Base-by-base conservation (phyloP, 106 monocot species). In the Hemerocallis citrina region DNA sequence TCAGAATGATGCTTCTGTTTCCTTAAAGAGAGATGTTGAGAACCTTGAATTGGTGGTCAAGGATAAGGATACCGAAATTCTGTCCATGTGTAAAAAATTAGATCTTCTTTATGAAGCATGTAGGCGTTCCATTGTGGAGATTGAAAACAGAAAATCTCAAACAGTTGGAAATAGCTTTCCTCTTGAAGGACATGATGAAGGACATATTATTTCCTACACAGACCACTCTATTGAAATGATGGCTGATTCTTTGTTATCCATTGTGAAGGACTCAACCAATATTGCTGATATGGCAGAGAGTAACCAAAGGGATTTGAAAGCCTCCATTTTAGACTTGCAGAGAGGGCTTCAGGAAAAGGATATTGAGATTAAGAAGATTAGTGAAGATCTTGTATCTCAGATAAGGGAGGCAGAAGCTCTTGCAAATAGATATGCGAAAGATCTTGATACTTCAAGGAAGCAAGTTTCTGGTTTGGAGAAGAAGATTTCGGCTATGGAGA, bases 261-360 rank as follows among this genome's bases (percentile, higher is more conserved):
- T 61, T 30, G 63, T 86, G 25, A 70, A 76, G 79, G 60, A 58
- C 0, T 63, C 70, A 29, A 61, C 38, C 10, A 64, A 21, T 69
- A 62, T 51, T 13, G 34, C 57, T 63, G 73, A 76, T 23, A 16
- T 33, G 36, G 12, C 33, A 4, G 81, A 83, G 45, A 65, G 34
- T 22, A 80, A 63, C 51, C 65, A 70, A 27, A 79, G 29, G 59
- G 77, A 90, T 62, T 58, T 86, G 47, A 89, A 82, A 67, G 55
- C 67, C 5, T 71, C 58, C 6, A 64, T 86, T 50, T 54, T 63
- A 38, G 65, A 88, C 12, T 88, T 98, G 72, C 87, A 91, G 57
- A 74, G 79, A 46, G 82, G 88, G 58, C 72, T 81, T 42, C 79
- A 82, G 31, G 91, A 91, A 49, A 96, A 84, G 58, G 84, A 91